Evolutionary conservation across 1,284 basidiomycete genomes (phyloP), one percentile per base, ranked within the genome.

Genomic region (Cryptococcus sp.): DNA sequence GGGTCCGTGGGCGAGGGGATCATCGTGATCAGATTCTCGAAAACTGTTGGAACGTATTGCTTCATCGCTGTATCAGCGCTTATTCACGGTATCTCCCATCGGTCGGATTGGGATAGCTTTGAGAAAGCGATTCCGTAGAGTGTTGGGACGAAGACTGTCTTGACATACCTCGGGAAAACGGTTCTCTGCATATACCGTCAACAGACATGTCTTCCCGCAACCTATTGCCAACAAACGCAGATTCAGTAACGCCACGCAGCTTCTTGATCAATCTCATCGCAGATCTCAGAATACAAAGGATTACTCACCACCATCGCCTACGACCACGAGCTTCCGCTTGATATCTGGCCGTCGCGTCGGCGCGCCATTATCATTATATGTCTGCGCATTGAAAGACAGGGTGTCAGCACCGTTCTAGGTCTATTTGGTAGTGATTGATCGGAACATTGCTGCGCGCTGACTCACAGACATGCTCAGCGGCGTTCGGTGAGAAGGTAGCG

Each of bases 11-110:
- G 78, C 11, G 72, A 69, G 45, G 88, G 84, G 52, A 96, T 88
- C 69, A 90, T 86, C 11, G 94, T 95, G 57, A 97, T 90, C 72
- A 93, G 90, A 84, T 94, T 97, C 80, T 99, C 95, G 76, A 99
- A 99, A 8, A 99, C 94, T 20, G 94, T 99, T 23, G 95, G 94
- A 63, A 98, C 90, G 79, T 98, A 98, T 58, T 91, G 88, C 93
- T 96, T 78, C 35, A 10, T 2, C 30, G 48, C 3, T n/a, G 16
- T n/a, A 45, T 35, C 30, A 35, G 30, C 30, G 7, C 30, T 25
- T 25, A 25, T 25, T 25, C 25, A 25, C 25, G 25, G 25, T 35
- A 35, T 8, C 30, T 35, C 30, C 30, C 30, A 8, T 19, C 1
- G 30, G 19, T 19, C 1, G 30, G 19, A 51, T 41, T 55, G 25